A percentile compares a stretch with the other conserved stretches of the same genome.
phyloP scores from a whole-genome alignment of 2,329 filamentous ascomycete species.

The Clonostachys chloroleuca region DNA sequence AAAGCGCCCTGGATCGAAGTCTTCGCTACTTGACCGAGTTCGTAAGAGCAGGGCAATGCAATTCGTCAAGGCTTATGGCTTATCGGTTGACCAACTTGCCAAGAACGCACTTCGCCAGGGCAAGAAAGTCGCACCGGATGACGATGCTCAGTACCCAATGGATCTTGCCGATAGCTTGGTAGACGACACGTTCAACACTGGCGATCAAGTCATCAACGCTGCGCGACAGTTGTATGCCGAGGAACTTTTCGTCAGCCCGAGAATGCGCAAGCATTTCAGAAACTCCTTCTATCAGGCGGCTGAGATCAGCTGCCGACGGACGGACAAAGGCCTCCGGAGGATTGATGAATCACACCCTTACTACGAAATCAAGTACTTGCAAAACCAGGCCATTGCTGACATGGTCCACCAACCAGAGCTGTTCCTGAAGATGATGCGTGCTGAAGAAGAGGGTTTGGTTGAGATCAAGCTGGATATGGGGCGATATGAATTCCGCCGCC shows the following conservation, averaged over 20 bases:
- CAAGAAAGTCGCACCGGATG: constrained; percentile 78
- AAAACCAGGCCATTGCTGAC: constrained; percentile 80
- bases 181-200: constrained; percentile 69
- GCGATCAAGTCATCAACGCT: constrained; percentile 69
- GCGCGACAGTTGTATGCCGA: constrained; percentile 88
- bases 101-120: constrained; percentile 79
- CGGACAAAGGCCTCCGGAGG: constrained; percentile 87
- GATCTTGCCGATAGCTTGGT: constrained; percentile 81
- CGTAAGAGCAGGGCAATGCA: constrained; percentile 75
- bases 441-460: constrained; percentile 88
- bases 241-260: constrained; percentile 81
- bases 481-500: constrained; percentile 69
- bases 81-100: constrained; percentile 83
- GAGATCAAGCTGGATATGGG: constrained; percentile 79
- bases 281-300: constrained; percentile 79
- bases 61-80: constrained; percentile 85
- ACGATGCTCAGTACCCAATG: constrained; percentile 73
- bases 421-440: constrained; percentile 95
- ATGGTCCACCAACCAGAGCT: constrained; percentile 81
- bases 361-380: constrained; percentile 96
- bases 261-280: constrained; percentile 83
- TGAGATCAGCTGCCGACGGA: constrained; percentile 81
- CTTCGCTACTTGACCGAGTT: constrained; percentile 77
- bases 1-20: constrained; percentile 80
- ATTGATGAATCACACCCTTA: constrained; percentile 95